Base-by-base conservation (phyloP, 768 basidiomycete species). In the Lentinus brumalis region DNA sequence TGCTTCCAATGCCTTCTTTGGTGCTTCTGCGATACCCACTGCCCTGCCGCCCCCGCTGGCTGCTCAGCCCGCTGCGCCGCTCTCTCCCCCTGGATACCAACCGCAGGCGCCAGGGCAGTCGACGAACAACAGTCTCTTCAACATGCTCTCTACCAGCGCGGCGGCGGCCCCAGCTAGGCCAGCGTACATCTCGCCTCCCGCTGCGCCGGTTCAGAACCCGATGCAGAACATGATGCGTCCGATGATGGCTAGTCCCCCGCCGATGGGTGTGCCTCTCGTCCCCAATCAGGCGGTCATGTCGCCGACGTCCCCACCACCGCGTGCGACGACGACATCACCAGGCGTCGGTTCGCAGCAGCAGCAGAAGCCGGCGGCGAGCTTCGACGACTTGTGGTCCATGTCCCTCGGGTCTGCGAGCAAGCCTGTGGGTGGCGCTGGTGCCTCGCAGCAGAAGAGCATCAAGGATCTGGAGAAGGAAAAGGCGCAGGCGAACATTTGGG, bases 391-490 rank as follows among this genome's bases (percentile, higher is more conserved):
- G 65, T 97, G 92, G 91, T 83, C 84, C 21, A 81, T 94, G 81
- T 91, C 89, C 2, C 81, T 96, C 40, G 89, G 88, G 31, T 66
- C 76, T 10, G 45, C 53, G 6, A 62, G 79, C 41, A 81, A 82
- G 50, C 70, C 83, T 2, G 70, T 74, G 49, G 51, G 59, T 7
- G 35, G 30, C 47, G 32, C 14, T 12, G 26, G 21, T 7, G 53
- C 46, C 3, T 50, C 60, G 4, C 67, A 60, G 70, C 42, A 79
- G 79, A 41, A 94, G 80, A 91, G 88, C 46, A 96, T 96, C 69
- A 90, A 90, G 74, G 94, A 94, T 69, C 71, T 97, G 64, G 91
- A 93, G 76, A 87, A 85, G 76, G 94, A 96, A 78, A 94, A 95
- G 78, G 83, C 87, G 3, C 83, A 83, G 70, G 86, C 88, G 21